Evolutionary conservation across 371 early-diverging fungal species (phyloP).

Genomic region (Mucor indicus): DNA sequence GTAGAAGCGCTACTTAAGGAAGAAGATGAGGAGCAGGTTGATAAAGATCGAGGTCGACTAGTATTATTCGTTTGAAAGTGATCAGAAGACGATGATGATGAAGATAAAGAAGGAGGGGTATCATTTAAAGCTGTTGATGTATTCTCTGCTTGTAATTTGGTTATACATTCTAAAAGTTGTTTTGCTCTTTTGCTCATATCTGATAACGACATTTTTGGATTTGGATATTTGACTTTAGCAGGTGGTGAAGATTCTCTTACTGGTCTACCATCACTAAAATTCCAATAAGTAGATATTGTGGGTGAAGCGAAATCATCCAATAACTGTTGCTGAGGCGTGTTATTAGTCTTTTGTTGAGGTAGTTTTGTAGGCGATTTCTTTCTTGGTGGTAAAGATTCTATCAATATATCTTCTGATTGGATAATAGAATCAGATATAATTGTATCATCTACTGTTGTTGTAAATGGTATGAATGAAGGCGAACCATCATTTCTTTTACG

Average conservation of each 20-base stretch:
- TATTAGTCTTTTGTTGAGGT: no score
- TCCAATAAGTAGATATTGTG: slow-evolving; percentile 19
- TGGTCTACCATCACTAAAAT: slow-evolving; percentile 36
- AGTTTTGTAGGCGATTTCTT: background rate
- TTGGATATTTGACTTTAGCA: slow-evolving; percentile 50
- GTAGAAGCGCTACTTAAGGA: slow-evolving; percentile 43
- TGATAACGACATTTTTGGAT: slow-evolving; percentile 49
- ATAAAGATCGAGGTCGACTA: slow-evolving; percentile 3
- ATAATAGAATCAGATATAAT: no score
- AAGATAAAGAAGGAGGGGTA: no score
- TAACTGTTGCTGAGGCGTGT: slow-evolving; percentile 5
- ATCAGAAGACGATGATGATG: background rate
- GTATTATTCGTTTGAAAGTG: background rate
- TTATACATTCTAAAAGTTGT: slow-evolving; percentile 55
- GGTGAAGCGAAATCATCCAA: slow-evolving; percentile 13
- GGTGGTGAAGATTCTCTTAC: slow-evolving; percentile 39
- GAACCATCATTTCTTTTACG: background rate
- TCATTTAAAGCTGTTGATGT: background rate
- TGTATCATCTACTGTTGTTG: background rate
- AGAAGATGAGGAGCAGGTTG: slow-evolving; percentile 10
- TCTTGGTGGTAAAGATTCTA: no score
- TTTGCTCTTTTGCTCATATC: slow-evolving; percentile 64
- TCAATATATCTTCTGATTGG: no score
- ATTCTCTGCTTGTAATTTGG: slow-evolving; percentile 48
- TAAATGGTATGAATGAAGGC: no score